Evolutionary conservation across 345 rosid species (phyloP), one percentile per base, ranked within the genome.

Genomic region (Balakata baccata): DNA sequence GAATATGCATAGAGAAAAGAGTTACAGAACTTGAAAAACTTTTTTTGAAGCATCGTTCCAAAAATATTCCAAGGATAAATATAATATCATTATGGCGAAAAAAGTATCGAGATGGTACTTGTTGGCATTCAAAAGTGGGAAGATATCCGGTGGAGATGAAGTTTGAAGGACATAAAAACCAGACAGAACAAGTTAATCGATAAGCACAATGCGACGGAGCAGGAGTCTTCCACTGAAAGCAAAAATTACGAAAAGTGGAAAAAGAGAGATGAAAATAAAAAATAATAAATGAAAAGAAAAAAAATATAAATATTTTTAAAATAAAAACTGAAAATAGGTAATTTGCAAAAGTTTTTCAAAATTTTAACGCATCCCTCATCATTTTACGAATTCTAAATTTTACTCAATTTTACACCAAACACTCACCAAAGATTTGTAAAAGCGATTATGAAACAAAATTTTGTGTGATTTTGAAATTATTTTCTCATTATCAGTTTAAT

Each of bases 121-220:
- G 61, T 75, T 82, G 22, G 82, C 79, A 22, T 85, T 87, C 61
- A n/a, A 89, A 88, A 54, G 54, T 70, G 25, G 86, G 84, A 53
- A 83, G 79, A 71, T 67, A 79, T 52, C 86, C 86, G 5, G 22
- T 52, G 66, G 85, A 71, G 74, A 84, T 84, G 86, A 80, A 86
- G 69, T n/a, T 76, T 79, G 59, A 84, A 68, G 43, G 89, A 86
- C 50, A 82, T 84, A 39, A 89, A 77, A 84, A 83, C 50, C 58
- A 84, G 89, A 68, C 94, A 86, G 73, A 82, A 66, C 66, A 77
- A 64, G 70, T 76, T 76, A 59, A 84, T 69, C 25, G 87, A 87
- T 38, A n/a, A 79, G 83, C 37, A 89, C 75, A 83, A 83, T 29
- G 73, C 85, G 89, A 69, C 93, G 81, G 70, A 82, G 71, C 70